Base-by-base conservation (phyloP, 1,284 basidiomycete species). In the Phylloboletellus chloephorus region DNA sequence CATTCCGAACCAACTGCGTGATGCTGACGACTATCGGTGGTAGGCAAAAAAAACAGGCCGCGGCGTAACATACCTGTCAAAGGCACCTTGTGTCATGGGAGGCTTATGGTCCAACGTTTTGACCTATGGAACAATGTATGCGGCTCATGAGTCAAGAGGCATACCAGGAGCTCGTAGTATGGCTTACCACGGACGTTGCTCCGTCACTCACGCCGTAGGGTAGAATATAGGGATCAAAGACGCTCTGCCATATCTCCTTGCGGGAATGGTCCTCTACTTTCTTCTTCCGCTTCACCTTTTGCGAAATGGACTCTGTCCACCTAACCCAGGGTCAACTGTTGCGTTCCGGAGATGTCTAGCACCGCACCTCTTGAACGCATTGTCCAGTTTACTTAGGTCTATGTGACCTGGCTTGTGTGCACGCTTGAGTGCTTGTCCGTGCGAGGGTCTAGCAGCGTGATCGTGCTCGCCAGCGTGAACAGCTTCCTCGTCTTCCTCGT, bases 301-400 rank as follows among this genome's bases (percentile, higher is more conserved):
- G 81, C 1, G 85, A 79, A 51, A 89, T 86, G 42, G 78, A 82
- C 53, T 84, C 79, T n/a, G 87, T 88, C 86, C 87, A 88, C 60
- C 83, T 86, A 17, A 19, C 25, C 28, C 19, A 25, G 35, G 21
- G 31, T 43, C 39, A 49, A 17, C n/a, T 39, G n/a, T 35, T 7
- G 41, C 33, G 46, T 22, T n/a, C 32, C 1, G 17, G 3, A 15
- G 33, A 32, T 7, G 19, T 12, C 61, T 19, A 23, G 7, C 5
- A 24, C n/a, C 41, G 44, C 35, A 82, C 79, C 83, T 73, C 65
- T 88, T 88, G 67, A 89, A 89, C 10, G 87, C 87, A 56, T 69
- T 78, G 57, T 89, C 87, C 43, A 89, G 59, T 55, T 85, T 86
- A 31, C 75, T 74, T 41, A 88, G 65, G 70, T 88, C 85, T 55